Percentiles rank a stretch among this genome's conserved stretches.
phyloP scores from a whole-genome alignment of 805 yeast species.

The Starmerella sirachaensis region DNA sequence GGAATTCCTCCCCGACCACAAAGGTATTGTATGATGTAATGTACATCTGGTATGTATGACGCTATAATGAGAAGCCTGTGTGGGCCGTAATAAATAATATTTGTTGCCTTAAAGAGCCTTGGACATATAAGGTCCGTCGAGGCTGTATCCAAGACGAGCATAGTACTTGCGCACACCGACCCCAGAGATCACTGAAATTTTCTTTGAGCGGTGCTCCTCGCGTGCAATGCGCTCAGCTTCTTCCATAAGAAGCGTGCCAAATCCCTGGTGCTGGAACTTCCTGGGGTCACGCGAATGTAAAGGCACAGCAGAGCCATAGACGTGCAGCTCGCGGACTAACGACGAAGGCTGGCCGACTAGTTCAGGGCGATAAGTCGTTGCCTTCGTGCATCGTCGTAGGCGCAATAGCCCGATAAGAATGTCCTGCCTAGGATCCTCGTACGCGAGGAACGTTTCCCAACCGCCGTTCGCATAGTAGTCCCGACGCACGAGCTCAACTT shows the following conservation, averaged over 20 bases:
- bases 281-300: slow-evolving; percentile 92
- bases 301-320: slow-evolving; percentile 95
- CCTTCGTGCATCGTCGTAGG: slow-evolving; percentile 76
- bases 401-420: slow-evolving; percentile 84
- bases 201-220: slow-evolving; percentile 86
- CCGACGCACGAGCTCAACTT: slow-evolving; percentile 86
- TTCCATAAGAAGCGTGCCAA: slow-evolving; percentile 94
- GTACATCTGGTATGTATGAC: not conserved
- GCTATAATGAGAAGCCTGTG: not conserved
- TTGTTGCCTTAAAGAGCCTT: slow-evolving; percentile 29
- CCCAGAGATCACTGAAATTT: slow-evolving; percentile 90
- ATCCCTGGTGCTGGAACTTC: slow-evolving; percentile 98
- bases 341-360: slow-evolving; percentile 75
- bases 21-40: too few relatives aligned
- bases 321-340: slow-evolving; percentile 92
- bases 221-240: slow-evolving; percentile 93
- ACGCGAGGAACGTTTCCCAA: slow-evolving; percentile 93
- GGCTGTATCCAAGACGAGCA: slow-evolving; percentile 75
- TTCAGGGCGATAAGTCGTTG: slow-evolving; percentile 83
- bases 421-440: slow-evolving; percentile 95
- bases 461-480: slow-evolving; percentile 90
- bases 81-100: not conserved
- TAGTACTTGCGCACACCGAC: slow-evolving; percentile 97
- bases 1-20: too few relatives aligned
- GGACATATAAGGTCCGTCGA: slow-evolving; percentile 98